These are phyloP conservation scores for Phellopilus nigrolimitatus DNA, from an alignment of 1,284 basidiomycete species.

Conservation along the genomic window DNA sequence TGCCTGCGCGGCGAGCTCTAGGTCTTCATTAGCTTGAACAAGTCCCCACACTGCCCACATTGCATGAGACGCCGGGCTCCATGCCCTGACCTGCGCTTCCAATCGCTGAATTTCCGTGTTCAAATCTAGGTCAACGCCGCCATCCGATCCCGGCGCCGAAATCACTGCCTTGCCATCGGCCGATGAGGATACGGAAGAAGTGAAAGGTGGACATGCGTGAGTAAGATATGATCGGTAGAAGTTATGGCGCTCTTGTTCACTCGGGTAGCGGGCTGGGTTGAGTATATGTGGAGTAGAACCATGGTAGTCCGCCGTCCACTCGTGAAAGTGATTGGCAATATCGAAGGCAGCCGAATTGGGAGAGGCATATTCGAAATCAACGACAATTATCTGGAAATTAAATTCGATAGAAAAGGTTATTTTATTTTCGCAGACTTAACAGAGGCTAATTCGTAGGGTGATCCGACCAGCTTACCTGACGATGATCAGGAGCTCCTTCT, in stretches of 20 bases:
- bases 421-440: neutral
- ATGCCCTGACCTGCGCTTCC: conserved; percentile 74
- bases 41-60: conserved; percentile 94
- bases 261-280: conserved; percentile 68
- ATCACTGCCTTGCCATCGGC: conserved; percentile 26
- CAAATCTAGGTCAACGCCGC: conserved; percentile 24
- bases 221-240: conserved; percentile 83
- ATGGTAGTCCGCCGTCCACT: conserved; percentile 92
- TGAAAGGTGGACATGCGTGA: conserved; percentile 31
- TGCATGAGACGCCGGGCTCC: conserved; percentile 85
- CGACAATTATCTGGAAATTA: conserved; percentile 72
- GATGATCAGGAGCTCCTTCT: conserved; percentile 54
- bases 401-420: conserved; percentile 7
- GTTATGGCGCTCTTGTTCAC: conserved; percentile 63
- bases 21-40: conserved; percentile 80
- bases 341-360: conserved; percentile 89
- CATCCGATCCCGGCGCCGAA: conserved; percentile 34
- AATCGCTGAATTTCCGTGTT: conserved; percentile 34
- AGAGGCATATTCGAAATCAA: conserved; percentile 93
- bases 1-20: conserved; percentile 48
- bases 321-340: conserved; percentile 94
- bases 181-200: conserved; percentile 26
- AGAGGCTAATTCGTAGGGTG: conserved; percentile 13
- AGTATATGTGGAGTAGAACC: conserved; percentile 70
- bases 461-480: conserved; percentile 46